A percentile compares a stretch with the other conserved stretches of the same genome.
Evolutionary conservation across 441 rosid species (phyloP).

Genomic region (Pelargonium fulgidum): DNA sequence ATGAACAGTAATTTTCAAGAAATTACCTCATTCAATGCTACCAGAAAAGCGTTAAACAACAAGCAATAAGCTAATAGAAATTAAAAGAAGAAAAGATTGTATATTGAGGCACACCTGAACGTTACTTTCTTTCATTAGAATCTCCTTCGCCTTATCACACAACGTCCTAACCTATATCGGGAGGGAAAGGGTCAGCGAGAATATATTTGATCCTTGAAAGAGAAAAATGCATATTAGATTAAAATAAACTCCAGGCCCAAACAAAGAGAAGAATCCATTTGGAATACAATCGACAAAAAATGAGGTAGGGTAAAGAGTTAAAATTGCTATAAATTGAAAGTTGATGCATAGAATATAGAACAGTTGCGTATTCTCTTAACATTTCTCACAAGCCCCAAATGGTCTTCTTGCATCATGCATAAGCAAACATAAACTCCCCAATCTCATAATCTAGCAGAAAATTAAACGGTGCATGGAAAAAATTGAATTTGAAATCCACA

Average conservation of each 20-base stretch:
- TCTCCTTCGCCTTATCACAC: conserved; percentile 9
- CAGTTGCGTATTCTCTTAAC: not conserved
- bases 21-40: not conserved
- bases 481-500: not conserved
- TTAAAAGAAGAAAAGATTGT: not conserved
- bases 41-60: not conserved
- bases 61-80: not conserved
- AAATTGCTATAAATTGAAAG: not conserved
- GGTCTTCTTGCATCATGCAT: not conserved
- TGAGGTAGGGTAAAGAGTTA: not conserved
- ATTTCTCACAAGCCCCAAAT: not conserved
- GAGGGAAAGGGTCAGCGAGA: not conserved
- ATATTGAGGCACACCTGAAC: conserved; percentile 5
- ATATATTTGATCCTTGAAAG: not conserved
- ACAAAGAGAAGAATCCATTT: not conserved
- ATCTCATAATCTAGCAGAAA: not conserved
- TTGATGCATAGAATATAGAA: not conserved
- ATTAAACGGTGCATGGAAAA: not conserved
- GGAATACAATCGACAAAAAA: not conserved
- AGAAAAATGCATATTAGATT: not conserved
- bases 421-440: not conserved
- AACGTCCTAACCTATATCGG: not conserved
- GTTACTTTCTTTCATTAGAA: conserved; percentile 1
- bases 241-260: not conserved
- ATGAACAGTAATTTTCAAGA: not conserved